Conservation (phyloP, 164 flowering plant species). For the Nelumbo lutea region DNA sequence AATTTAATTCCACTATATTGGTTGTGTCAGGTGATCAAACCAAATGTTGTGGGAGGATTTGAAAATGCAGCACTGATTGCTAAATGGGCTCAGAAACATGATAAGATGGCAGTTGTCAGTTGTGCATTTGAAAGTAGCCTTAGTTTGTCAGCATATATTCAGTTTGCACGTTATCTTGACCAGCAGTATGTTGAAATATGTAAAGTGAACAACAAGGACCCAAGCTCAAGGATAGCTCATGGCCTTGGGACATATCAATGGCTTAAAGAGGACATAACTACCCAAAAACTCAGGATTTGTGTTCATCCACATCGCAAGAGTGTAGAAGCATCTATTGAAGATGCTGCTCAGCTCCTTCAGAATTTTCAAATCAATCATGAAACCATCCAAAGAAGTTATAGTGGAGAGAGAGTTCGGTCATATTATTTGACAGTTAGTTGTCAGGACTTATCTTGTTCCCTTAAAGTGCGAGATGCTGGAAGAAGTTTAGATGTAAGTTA, state of each 20-base stretch:
- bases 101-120: conserved; percentile 83
- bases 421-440: conserved; percentile 41
- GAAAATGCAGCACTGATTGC: conserved; percentile 80
- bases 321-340: conserved; percentile 66
- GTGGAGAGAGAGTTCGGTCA: conserved; percentile 26
- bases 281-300: conserved; percentile 38
- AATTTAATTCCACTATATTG: conserved; percentile 6
- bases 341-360: conserved; percentile 51
- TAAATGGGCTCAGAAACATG: conserved; percentile 76
- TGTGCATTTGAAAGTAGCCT: conserved; percentile 84
- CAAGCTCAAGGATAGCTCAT: conserved; percentile 52
- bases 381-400: conserved; percentile 28
- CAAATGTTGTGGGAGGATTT: conserved; percentile 89
- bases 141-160: conserved; percentile 66
- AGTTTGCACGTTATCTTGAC: conserved; percentile 64
- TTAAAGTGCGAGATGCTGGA: conserved; percentile 65
- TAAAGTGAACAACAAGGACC: conserved; percentile 32
- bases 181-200: conserved; percentile 39
- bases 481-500: conserved; percentile 44
- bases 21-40: conserved; percentile 75
- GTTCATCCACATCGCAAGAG: conserved; percentile 33
- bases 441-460: conserved; percentile 30
- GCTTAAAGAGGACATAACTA: conserved; percentile 76
- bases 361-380: conserved; percentile 46
- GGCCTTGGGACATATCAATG: conserved; percentile 94